Evolutionary conservation across 129 eudicot species (phyloP), one percentile per base, ranked within the genome.

Genomic region (Pittosporum tobira): DNA sequence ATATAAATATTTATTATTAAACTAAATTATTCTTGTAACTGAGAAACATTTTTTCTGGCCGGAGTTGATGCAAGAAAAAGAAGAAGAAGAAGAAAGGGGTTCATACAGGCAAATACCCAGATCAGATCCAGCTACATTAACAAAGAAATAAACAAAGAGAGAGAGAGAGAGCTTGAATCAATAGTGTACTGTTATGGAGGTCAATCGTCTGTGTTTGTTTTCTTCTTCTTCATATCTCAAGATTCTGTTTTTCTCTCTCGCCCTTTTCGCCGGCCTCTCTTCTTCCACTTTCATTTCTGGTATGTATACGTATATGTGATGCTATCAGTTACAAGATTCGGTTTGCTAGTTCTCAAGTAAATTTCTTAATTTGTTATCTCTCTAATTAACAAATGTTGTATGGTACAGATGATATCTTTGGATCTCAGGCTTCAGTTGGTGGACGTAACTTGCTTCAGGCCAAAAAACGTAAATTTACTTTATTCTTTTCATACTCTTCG

Each of bases 371-470:
- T 22, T 61, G 42, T 48, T 14, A 10, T 64, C 44, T 19, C 46
- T 25, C 11, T 30, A 5, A 19, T 14, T 59, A 53, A 3, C 49
- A 1, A 22, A 28, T 70, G 15, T 61, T 53, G 7, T 53, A 2
- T 59, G 40, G 11, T 40, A 52, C 73, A 78, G 83, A 73, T 48
- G 75, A 63, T 44, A 38, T 78, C 8, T 73, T 78, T 54, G 57
- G 34, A 20, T 54, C 79, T 60, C 76, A 61, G 29, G 69, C 73
- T 57, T 78, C 70, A 11, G 44, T 61, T 25, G 83, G 83, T 25
- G 83, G 83, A 34, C 70, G 83, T 48, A 69, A 54, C 26, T 71
- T 78, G 43, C 79, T 78, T 54, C 83, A 78, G 59, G 67, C 79
- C 56, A 69, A 68, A 57, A 65, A 48, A 43, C 70, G 83, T 78